Evolutionary conservation across 148 eudicot species (phyloP).

Genomic region (Dianthus caryophyllus): DNA sequence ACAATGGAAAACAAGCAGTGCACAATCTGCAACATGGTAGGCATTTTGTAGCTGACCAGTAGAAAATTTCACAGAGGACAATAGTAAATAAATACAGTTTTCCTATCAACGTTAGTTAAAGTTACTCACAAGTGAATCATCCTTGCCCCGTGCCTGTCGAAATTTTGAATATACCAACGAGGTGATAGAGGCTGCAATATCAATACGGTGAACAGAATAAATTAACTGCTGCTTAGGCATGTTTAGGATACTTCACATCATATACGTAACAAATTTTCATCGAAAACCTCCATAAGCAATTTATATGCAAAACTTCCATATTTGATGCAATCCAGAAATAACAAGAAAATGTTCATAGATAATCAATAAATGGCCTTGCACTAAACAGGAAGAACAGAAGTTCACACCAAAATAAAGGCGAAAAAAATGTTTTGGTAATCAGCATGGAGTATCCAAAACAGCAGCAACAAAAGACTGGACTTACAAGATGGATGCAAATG

Average conservation of each 20-base stretch:
- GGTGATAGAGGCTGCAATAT: constrained; percentile 65
- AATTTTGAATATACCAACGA: constrained; percentile 85
- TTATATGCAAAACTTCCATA: not conserved
- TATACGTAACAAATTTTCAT: not conserved
- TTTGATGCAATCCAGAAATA: not conserved
- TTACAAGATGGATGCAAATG: constrained; percentile 88
- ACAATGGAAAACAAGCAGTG: constrained; percentile 6
- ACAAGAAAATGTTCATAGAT: not conserved
- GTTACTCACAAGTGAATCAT: constrained; percentile 92
- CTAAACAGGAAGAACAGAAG: not conserved
- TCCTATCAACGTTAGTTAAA: not conserved
- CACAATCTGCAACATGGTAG: not conserved
- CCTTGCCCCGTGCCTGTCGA: constrained; percentile 43
- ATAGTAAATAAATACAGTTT: not conserved
- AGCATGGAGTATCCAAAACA: not conserved
- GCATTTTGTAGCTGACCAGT: not conserved
- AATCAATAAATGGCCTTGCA: not conserved
- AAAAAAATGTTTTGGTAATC: too few relatives aligned
- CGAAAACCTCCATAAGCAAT: not conserved
- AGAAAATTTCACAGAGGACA: not conserved
- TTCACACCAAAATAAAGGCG: not conserved
- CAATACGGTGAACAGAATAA: not conserved
- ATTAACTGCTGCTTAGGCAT: not conserved
- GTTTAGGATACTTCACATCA: not conserved
- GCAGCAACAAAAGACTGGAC: not conserved